Evolutionary conservation across 148 eudicot genomes (phyloP), one percentile per base, ranked within the genome.

Genomic region (Bassia scoparia): DNA sequence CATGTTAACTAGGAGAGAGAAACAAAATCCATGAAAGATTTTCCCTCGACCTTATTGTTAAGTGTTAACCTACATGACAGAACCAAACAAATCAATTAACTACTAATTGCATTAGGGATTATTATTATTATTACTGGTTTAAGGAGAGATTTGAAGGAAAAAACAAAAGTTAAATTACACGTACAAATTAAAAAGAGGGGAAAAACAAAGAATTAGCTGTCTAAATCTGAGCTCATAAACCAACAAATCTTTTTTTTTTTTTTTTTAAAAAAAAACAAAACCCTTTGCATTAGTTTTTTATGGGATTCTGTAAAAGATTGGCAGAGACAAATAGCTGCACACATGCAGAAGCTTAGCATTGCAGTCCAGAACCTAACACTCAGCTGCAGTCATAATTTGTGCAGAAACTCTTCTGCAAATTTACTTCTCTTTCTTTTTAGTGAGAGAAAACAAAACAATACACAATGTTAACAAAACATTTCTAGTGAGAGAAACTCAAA

Each of bases 241-340:
- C 74, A 55, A 69, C 60, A 69, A 69, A 35, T 37, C 50, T 43
- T 43, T 43, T 43, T 21, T 4, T n/a, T n/a, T n/a, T n/a, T n/a
- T n/a, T n/a, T n/a, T n/a, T n/a, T n/a, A n/a, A n/a, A n/a, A n/a
- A n/a, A n/a, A 33, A 30, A 33, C 14, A 17, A n/a, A n/a, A 58
- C 62, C 23, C 20, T 66, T 24, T 41, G 60, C 49, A 23, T 31
- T 67, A 68, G 67, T 29, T 61, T 88, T 87, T 85, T 87, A 87
- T 87, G 84, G 86, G 84, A 87, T 88, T 90, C 87, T 82, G 93
- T 81, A 69, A 67, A 48, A 68, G 52, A 68, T 41, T 87, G 89
- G 86, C 92, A 91, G 90, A 87, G 90, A 84, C 88, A 89, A 77
- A 81, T 78, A 79, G 90, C 86, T 90, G 96, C 82, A 69, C 75